A percentile compares a stretch with the other conserved stretches of the same genome.
Evolutionary conservation across 2,329 filamentous ascomycete species (phyloP).

Genomic region (Aphanoascus verrucosus): DNA sequence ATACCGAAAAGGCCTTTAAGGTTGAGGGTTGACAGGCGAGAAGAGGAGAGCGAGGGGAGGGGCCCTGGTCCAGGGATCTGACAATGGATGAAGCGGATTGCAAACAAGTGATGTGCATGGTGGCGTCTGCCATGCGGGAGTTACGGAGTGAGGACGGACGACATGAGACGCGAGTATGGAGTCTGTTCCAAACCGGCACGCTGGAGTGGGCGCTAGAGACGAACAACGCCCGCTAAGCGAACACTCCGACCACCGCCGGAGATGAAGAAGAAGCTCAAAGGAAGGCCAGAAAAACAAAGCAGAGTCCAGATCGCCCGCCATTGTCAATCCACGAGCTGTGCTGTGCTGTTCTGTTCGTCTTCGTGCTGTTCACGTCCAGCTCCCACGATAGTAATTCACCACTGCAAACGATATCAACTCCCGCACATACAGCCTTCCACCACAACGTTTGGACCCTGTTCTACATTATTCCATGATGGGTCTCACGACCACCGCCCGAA

Average conservation of each 20-base stretch:
- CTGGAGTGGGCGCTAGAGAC: slow-evolving; percentile 4
- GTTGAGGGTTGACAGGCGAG: slow-evolving; percentile 10
- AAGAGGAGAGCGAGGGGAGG: not conserved
- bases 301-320: not conserved
- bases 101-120: slow-evolving; percentile 11
- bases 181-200: slow-evolving; percentile 8
- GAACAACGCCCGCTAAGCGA: not conserved
- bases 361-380: too few relatives aligned
- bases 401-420: not conserved
- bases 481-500: not conserved
- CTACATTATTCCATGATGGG: not conserved
- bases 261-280: not conserved
- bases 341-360: too few relatives aligned
- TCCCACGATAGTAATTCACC: too few relatives aligned
- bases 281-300: not conserved
- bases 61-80: slow-evolving; percentile 7
- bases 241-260: not conserved
- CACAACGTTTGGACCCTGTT: too few relatives aligned
- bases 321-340: too few relatives aligned
- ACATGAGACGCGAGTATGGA: slow-evolving; percentile 10
- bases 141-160: not conserved
- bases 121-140: slow-evolving; percentile 11
- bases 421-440: too few relatives aligned
- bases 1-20: slow-evolving; percentile 7
- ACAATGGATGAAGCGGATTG: slow-evolving; percentile 11